These are phyloP conservation scores for Penicillium paneum DNA, from an alignment of 2,329 filamentous ascomycete genomes.

Conservation along the genomic window DNA sequence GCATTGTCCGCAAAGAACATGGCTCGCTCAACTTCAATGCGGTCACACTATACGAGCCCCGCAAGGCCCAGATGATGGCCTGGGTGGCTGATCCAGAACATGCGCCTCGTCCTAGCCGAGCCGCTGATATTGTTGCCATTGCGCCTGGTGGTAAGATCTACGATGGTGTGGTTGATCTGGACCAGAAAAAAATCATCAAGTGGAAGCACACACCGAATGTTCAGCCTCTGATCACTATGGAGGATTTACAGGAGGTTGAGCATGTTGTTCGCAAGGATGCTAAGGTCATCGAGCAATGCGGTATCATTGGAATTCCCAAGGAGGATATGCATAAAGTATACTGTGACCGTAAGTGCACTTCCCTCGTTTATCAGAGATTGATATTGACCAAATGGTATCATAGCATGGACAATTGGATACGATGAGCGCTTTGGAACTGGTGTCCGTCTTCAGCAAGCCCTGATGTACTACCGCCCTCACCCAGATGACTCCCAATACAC, in stretches of 20 bases:
- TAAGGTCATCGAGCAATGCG: conserved; percentile 87
- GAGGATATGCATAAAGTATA: conserved; percentile 94
- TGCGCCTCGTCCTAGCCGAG: conserved; percentile 61
- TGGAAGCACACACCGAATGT: conserved; percentile 75
- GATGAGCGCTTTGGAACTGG: conserved; percentile 81
- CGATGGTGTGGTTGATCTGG: conserved; percentile 76
- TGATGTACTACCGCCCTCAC: conserved; percentile 92
- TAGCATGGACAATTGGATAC: conserved; percentile 89
- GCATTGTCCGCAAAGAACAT: conserved; percentile 66
- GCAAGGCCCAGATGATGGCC: conserved; percentile 75
- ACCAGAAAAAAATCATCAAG: conserved; percentile 61
- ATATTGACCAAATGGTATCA: conserved; percentile 5
- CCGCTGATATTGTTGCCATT: conserved; percentile 82
- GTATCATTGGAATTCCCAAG: conserved; percentile 72
- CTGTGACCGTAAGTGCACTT: conserved; percentile 66
- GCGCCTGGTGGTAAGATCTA: conserved; percentile 74
- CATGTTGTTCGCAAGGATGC: conserved; percentile 70
- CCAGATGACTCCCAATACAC: conserved; percentile 86
- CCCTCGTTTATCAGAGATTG: neutral
- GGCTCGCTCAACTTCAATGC: conserved; percentile 78
- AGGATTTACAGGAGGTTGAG: conserved; percentile 81
- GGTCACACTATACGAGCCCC: conserved; percentile 78
- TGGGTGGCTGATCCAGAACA: conserved; percentile 68
- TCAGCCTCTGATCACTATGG: conserved; percentile 89
- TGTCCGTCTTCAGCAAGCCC: conserved; percentile 79